Conservation (phyloP, 176 grass and related monocot species). For the Carex kokanica region DNA sequence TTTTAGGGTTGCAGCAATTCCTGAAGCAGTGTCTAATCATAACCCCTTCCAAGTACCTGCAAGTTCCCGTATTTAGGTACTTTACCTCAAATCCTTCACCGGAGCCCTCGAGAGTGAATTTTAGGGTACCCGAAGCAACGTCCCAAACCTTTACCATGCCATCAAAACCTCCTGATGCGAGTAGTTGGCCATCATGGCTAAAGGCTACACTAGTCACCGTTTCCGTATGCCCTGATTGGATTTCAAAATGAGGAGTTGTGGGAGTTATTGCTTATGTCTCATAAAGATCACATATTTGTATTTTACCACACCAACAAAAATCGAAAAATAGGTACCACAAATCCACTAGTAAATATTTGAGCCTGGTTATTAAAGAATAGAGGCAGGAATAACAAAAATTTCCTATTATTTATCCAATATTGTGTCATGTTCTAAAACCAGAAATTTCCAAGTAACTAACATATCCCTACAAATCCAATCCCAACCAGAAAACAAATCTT, state of each 20-base stretch:
- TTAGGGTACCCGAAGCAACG: conserved; percentile 43
- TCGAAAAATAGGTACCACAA: neutral
- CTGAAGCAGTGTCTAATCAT: neutral
- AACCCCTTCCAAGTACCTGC: neutral
- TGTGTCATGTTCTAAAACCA: neutral
- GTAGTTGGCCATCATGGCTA: conserved; percentile 80
- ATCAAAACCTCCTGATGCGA: conserved; percentile 83
- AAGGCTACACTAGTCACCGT: conserved; percentile 62
- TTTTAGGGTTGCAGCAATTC: neutral
- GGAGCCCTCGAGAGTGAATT: conserved; percentile 71
- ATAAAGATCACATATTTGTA: conserved; percentile 12
- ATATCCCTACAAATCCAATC: neutral
- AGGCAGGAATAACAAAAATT: neutral
- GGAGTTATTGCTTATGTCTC: neutral
- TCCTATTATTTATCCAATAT: conserved; percentile 3
- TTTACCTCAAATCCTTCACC: conserved; percentile 81
- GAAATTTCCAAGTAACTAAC: neutral
- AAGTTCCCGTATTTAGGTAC: neutral
- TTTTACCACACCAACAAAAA: neutral
- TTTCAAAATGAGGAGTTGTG: neutral
- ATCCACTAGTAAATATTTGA: neutral
- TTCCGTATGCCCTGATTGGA: conserved; percentile 62
- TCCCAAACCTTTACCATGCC: conserved; percentile 74
- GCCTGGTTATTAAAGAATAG: neutral
- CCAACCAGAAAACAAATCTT: neutral